A percentile compares a stretch with the other conserved stretches of the same genome.
phyloP scores from a whole-genome alignment of 768 basidiomycete genomes.

The Auricularia auricula-judae region DNA sequence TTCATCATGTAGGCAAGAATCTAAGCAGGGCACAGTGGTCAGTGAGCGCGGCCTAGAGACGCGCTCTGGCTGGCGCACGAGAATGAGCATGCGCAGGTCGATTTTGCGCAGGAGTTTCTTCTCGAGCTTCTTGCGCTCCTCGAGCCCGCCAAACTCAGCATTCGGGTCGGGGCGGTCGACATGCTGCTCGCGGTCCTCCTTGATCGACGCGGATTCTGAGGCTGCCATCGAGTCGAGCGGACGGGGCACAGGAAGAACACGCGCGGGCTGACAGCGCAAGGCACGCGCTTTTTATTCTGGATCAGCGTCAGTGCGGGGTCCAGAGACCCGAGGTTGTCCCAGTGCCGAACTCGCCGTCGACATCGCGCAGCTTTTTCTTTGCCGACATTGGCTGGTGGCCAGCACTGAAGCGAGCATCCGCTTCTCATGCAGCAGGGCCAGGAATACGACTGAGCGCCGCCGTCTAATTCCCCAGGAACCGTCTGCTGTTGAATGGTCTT shows the following conservation, averaged over 20 bases:
- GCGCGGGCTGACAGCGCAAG: background rate
- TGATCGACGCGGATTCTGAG: background rate
- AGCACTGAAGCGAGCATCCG: no score
- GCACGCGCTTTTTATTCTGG: background rate
- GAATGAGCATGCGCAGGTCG: slow-evolving; percentile 33
- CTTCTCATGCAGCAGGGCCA: no score
- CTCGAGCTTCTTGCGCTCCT: slow-evolving; percentile 37
- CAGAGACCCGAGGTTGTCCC: background rate
- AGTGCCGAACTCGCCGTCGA: background rate
- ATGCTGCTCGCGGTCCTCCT: background rate
- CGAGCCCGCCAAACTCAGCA: slow-evolving; percentile 38
- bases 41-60: background rate
- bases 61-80: slow-evolving; percentile 8
- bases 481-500: no score
- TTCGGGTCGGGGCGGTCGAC: slow-evolving; percentile 2
- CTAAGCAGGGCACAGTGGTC: background rate
- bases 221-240: background rate
- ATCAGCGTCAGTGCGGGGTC: background rate
- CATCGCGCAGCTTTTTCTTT: no score
- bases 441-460: no score
- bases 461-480: no score
- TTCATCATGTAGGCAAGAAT: slow-evolving; percentile 27
- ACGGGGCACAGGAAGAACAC: background rate
- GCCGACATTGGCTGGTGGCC: no score
- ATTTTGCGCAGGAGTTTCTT: slow-evolving; percentile 43